Base-by-base conservation (phyloP, 305 asterid genomes). In the Fraxinus paxiana region DNA sequence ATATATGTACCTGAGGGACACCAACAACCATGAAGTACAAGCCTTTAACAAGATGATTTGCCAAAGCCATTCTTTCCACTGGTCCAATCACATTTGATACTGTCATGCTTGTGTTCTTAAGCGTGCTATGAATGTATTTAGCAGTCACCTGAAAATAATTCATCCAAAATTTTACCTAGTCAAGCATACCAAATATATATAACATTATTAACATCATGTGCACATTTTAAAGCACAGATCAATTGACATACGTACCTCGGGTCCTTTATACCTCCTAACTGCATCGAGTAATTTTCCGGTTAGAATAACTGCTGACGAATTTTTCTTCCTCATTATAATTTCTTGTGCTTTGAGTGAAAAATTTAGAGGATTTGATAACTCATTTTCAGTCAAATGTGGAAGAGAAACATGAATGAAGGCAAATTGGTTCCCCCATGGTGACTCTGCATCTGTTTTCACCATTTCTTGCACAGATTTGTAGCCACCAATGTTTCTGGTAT, bases 391-490 rank as follows among this genome's bases (percentile, higher is more conserved):
- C 1, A 89, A 65, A 8, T 82, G 75, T 0, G 97, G 96, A 0
- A 94, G 75, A 5, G 97, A 63, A 1, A 94, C 96, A 51, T 93
- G 98, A 4, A 94, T 86, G 71, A 94, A 94, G 0, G 94, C 96
- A 30, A 94, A 94, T 65, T 89, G 96, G 85, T 94, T 94, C 5
- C 97, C 98, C 97, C 97, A 94, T 1, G 93, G 87, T 0, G 95
- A 88, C 3, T 90, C 91, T 0, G 90, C 79, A 15, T 86, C 89
- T 0, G 91, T 91, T 63, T 89, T 85, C 9, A 92, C 75, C 97
- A 94, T 94, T 70, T 94, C 97, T 8, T 86, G 43, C 3, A 93
- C 75, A 5, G 97, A 86, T 69, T 82, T 91, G 87, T 94, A 93
- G 41, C 94, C 93, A 4, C 82, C 85, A 34, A 94, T 85, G 83